A percentile compares a stretch with the other conserved stretches of the same genome.
Evolutionary conservation across 192 early-diverging fungal species (phyloP).

Genomic region (Geosiphon pyriformis): DNA sequence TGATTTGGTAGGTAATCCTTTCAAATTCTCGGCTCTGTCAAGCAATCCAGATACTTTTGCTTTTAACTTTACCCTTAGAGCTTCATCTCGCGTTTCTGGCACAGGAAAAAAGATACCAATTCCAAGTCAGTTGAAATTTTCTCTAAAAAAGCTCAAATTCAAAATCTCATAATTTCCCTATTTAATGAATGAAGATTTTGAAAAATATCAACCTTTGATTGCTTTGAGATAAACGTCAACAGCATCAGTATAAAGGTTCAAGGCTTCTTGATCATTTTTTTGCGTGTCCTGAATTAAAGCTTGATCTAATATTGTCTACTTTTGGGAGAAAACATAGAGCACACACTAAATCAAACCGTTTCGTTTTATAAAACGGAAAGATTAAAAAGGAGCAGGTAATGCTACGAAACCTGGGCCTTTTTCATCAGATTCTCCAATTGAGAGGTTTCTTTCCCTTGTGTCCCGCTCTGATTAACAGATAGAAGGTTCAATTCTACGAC

Average conservation of each 20-base stretch:
- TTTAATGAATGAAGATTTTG: too few species aligned
- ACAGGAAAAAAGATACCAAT: too few species aligned
- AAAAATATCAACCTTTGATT: constrained; percentile 39
- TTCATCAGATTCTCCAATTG: not conserved
- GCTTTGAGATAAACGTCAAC: constrained; percentile 43
- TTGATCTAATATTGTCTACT: not conserved
- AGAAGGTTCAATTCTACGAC: not conserved
- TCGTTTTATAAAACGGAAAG: too few species aligned
- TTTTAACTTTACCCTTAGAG: constrained; percentile 25
- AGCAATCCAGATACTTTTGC: constrained; percentile 30
- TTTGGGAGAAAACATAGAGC: not conserved
- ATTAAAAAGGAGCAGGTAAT: not conserved
- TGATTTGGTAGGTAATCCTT: constrained; percentile 32
- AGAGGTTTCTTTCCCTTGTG: too few species aligned
- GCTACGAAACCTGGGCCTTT: not conserved
- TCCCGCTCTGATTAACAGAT: too few species aligned
- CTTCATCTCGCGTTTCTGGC: constrained; percentile 27
- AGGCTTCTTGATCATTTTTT: constrained; percentile 37
- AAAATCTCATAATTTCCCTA: too few species aligned
- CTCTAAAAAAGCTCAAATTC: too few species aligned
- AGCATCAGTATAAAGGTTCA: constrained; percentile 46
- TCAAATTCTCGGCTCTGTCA: constrained; percentile 43
- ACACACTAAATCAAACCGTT: not conserved
- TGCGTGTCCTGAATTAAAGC: not conserved
- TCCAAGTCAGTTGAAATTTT: too few species aligned